Conservation (phyloP, 306 rosid species). For the Purshia tridentata region DNA sequence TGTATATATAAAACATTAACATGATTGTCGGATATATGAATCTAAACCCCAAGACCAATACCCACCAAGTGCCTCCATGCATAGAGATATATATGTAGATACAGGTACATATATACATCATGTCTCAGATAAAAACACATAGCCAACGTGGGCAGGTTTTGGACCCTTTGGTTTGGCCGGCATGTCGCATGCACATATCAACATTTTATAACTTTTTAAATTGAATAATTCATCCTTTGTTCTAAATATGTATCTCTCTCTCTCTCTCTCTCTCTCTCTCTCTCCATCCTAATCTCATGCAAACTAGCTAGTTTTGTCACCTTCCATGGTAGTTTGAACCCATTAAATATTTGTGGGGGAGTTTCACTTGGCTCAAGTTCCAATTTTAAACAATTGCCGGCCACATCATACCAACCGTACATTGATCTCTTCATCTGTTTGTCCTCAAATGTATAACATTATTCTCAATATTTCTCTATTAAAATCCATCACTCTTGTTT, state of each 20-base stretch:
- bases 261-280: background rate
- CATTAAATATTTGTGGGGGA: background rate
- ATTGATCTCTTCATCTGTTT: constrained; percentile 36
- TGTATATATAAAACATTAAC: too few relatives aligned
- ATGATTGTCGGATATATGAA: too few relatives aligned
- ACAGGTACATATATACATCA: background rate
- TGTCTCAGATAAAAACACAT: constrained; percentile 5
- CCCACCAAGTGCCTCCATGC: too few relatives aligned
- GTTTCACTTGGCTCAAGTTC: constrained; percentile 29
- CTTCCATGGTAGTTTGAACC: constrained; percentile 1
- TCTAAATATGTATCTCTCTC: background rate
- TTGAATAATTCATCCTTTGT: background rate
- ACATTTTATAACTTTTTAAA: background rate
- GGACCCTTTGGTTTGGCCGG: constrained; percentile 20
- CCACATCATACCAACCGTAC: constrained; percentile 24
- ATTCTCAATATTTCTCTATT: constrained; percentile 26
- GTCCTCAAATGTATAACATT: constrained; percentile 34
- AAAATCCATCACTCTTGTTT: constrained; percentile 17
- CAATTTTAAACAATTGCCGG: constrained; percentile 48
- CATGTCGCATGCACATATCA: background rate
- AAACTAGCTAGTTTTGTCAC: background rate
- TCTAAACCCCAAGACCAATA: too few relatives aligned
- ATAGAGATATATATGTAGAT: background rate
- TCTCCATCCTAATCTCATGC: background rate
- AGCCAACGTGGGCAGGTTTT: constrained; percentile 9